Base-by-base conservation (phyloP, 768 basidiomycete species). In the Boletus reticulatus region DNA sequence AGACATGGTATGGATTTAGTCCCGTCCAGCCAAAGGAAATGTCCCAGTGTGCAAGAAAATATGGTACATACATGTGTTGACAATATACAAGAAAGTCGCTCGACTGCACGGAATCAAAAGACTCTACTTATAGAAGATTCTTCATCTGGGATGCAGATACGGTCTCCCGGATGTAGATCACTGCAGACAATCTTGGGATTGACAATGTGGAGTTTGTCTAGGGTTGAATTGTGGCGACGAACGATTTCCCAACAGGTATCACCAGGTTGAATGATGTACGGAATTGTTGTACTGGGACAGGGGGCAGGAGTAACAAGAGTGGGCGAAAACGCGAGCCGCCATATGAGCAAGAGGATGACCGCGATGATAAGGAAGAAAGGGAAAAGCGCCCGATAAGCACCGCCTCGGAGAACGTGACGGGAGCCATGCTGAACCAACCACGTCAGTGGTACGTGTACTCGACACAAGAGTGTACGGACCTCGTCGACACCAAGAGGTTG, bases 361-460 rank as follows among this genome's bases (percentile, higher is more conserved):
- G 80, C 82, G 42, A 88, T 78, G 47, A 87, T 78, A 54, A 89
- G 82, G 75, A 88, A 85, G 74, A 88, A 89, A 8, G 87, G 87
- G 63, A 86, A 84, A 8, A 89, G 75, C 0, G 83, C 78, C 22
- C 81, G 79, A 62, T 87, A 87, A 7, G 82, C 74, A 11, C 70
- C 66, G n/a, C 75, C 63, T 50, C 74, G 76, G 47, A 73, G 62
- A 56, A 64, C 57, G 9, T 69, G 62, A 42, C 69, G 69, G 20
- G 67, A 43, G 32, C 69, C 69, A 50, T 67, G 66, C 43, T 76
- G 67, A 62, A 73, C 64, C 20, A 17, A 64, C 70, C 57, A 20
- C 24, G 43, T 57, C 34, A 61, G 58, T 19, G 36, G 36, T 43
- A 43, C 32, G 27, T 20, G 34, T 39, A 10, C 34, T n/a, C 24